These are phyloP conservation scores for Citrus hindsii DNA, from an alignment of 345 rosid genomes.

Conservation along the genomic window DNA sequence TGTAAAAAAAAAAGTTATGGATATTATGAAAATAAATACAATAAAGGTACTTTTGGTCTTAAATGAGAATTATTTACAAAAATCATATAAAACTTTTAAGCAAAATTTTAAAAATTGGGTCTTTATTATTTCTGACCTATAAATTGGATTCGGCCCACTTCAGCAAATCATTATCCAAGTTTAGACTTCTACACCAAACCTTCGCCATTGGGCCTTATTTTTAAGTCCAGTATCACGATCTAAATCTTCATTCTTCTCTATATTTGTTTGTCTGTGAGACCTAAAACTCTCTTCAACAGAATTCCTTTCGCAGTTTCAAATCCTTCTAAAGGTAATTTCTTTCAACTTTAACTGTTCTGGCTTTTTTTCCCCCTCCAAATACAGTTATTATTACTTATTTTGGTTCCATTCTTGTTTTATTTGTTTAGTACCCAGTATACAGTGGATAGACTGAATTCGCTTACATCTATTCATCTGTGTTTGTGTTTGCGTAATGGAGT, in stretches of 20 bases:
- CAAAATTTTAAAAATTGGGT: no score
- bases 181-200: rapidly evolving
- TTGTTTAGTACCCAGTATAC: no score
- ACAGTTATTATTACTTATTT: neutral
- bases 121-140: no score
- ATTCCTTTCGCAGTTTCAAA: neutral
- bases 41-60: no score
- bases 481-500: neutral
- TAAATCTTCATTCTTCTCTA: neutral
- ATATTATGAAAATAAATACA: no score
- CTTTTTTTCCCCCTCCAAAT: neutral
- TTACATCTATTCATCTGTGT: neutral
- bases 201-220: no score
- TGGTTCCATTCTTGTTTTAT: neutral
- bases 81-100: no score
- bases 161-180: no score
- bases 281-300: neutral
- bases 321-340: neutral
- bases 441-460: neutral
- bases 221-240: no score
- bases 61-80: no score
- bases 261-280: neutral
- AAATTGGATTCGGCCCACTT: no score
- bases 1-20: no score
- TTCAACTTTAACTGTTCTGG: neutral